These are phyloP conservation scores for Moricandia moricandioides DNA, from an alignment of 345 rosid genomes.

Conservation along the genomic window DNA sequence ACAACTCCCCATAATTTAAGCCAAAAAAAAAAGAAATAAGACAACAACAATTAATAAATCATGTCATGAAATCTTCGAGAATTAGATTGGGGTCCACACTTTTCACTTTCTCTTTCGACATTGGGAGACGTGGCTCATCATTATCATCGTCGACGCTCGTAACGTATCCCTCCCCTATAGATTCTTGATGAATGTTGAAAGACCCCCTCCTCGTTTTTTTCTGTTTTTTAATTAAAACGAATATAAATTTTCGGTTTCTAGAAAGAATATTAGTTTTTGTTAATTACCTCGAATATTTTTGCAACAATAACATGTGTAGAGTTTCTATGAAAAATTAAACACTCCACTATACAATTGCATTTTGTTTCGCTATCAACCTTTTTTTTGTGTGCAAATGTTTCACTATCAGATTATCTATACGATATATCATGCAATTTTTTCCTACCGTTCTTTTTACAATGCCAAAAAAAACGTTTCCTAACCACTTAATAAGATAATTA, in stretches of 20 bases:
- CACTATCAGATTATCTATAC: background rate
- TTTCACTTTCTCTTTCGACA: constrained; percentile 26
- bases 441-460: background rate
- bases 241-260: background rate
- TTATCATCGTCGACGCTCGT: constrained; percentile 1
- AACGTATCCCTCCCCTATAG: background rate
- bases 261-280: background rate
- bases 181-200: background rate
- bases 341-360: background rate
- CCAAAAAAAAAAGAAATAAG: no score
- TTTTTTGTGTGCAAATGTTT: background rate
- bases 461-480: background rate
- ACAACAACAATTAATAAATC: no score
- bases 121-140: constrained; percentile 19
- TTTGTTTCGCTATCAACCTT: background rate
- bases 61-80: background rate
- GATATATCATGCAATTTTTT: background rate
- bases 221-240: background rate
- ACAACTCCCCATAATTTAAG: no score
- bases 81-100: constrained; percentile 14
- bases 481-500: background rate
- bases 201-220: background rate
- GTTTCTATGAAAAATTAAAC: background rate
- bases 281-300: background rate
- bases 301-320: background rate